A percentile compares a stretch with the other conserved stretches of the same genome.
These are phyloP conservation scores for Penicillium sp. DNA, from an alignment of 2,329 filamentous ascomycete genomes.

Conservation along the genomic window DNA sequence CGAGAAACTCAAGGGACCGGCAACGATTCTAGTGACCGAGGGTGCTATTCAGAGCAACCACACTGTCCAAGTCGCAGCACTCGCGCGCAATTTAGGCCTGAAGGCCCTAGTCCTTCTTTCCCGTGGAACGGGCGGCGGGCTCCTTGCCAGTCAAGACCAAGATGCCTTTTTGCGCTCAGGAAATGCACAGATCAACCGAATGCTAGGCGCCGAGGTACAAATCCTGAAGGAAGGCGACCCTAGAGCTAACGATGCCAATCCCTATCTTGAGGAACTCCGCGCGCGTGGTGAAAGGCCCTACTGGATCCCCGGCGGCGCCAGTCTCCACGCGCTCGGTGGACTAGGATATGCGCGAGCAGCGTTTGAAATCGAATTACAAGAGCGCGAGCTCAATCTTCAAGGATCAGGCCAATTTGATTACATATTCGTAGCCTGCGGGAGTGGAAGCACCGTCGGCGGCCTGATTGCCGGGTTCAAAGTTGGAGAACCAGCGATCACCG, in stretches of 20 bases:
- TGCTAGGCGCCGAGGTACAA: conserved; percentile 46
- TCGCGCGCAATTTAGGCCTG: conserved; percentile 29
- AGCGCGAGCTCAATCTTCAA: conserved; percentile 14
- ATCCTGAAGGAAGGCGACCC: conserved; percentile 57
- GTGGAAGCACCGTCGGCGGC: conserved; percentile 36
- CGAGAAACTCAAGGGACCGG: conserved; percentile 8
- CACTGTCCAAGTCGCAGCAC: conserved; percentile 34
- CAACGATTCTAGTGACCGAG: conserved; percentile 35
- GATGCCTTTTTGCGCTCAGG: conserved; percentile 22
- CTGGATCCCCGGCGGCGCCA: conserved; percentile 38
- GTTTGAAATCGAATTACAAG: conserved; percentile 33
- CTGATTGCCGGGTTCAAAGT: conserved; percentile 35
- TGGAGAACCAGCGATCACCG: conserved; percentile 23
- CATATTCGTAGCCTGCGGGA: conserved; percentile 38
- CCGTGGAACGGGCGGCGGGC: conserved; percentile 28
- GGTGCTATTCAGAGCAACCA: conserved; percentile 40
- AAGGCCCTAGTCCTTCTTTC: conserved; percentile 28
- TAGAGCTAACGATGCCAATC: conserved; percentile 15
- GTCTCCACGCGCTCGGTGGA: conserved; percentile 33
- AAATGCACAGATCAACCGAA: conserved; percentile 29
- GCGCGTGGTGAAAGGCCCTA: conserved; percentile 24
- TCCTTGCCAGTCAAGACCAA: conserved; percentile 16
- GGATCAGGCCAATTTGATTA: conserved; percentile 31
- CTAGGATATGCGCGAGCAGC: conserved; percentile 35
- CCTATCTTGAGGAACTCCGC: conserved; percentile 25